These are phyloP conservation scores for Achaetomiella virescens DNA, from an alignment of 495 filamentous ascomycete species.

Conservation along the genomic window DNA sequence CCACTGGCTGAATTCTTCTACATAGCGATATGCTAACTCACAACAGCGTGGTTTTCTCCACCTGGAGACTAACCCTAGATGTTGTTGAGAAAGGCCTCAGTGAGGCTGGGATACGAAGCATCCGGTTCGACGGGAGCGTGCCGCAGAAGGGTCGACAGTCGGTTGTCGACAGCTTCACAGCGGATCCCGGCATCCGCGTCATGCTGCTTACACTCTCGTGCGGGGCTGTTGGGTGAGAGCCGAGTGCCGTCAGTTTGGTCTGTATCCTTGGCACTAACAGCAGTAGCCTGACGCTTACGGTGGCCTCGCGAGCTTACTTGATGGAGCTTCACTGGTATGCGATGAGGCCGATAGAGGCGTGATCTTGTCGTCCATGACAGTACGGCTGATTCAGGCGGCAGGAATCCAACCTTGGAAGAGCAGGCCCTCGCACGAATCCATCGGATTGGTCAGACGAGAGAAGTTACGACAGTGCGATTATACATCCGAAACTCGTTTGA, in stretches of 20 bases:
- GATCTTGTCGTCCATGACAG: neutral
- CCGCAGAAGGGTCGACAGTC: constrained; percentile 29
- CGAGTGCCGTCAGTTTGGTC: neutral
- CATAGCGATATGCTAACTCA: neutral
- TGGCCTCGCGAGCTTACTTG: constrained; percentile 35
- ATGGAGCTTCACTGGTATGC: constrained; percentile 37
- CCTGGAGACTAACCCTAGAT: constrained; percentile 41
- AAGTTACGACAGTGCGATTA: constrained; percentile 36
- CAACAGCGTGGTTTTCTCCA: constrained; percentile 40
- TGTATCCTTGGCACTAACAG: neutral
- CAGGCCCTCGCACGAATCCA: constrained; percentile 37
- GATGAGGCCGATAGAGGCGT: neutral
- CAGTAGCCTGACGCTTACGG: constrained; percentile 33
- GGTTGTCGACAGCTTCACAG: constrained; percentile 29
- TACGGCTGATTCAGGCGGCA: neutral
- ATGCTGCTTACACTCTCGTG: constrained; percentile 38
- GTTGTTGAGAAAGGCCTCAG: constrained; percentile 32
- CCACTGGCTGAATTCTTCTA: no score
- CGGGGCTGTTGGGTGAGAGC: constrained; percentile 36
- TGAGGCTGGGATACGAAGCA: constrained; percentile 21
- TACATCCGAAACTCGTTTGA: constrained; percentile 34
- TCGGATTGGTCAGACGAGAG: constrained; percentile 32
- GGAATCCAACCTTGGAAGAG: constrained; percentile 40
- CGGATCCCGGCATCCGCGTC: constrained; percentile 26
- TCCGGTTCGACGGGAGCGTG: constrained; percentile 43